phyloP scores from a whole-genome alignment of 768 basidiomycete genomes.

The Dioszegia aurantiaca region DNA sequence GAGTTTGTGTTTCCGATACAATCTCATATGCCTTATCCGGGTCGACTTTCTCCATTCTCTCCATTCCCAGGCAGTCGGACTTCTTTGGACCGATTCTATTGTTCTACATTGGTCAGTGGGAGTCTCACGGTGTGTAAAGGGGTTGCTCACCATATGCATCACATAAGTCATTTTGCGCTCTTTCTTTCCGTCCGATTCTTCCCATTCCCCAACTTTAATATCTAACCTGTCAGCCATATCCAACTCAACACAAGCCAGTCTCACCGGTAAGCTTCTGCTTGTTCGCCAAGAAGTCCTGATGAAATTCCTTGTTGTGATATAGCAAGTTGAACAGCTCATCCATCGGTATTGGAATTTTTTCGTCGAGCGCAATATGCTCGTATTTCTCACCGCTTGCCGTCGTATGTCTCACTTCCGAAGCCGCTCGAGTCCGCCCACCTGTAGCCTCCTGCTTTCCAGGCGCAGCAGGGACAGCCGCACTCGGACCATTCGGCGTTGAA shows the following conservation, averaged over 20 bases:
- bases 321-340: conserved; percentile 27
- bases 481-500: too few species aligned
- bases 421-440: background rate
- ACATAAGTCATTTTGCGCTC: conserved; percentile 26
- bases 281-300: conserved; percentile 20
- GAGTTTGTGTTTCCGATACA: conserved; percentile 28
- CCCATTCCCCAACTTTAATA: conserved; percentile 23
- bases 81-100: conserved; percentile 30
- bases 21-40: conserved; percentile 29
- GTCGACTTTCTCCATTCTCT: conserved; percentile 20
- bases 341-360: conserved; percentile 24
- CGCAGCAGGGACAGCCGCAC: background rate
- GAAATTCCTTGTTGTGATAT: conserved; percentile 29
- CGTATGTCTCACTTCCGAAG: conserved; percentile 13
- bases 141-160: conserved; percentile 30
- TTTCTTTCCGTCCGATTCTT: conserved; percentile 16
- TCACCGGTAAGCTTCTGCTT: conserved; percentile 32
- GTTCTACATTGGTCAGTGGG: conserved; percentile 21
- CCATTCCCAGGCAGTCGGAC: conserved; percentile 26
- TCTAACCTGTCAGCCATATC: conserved; percentile 14
- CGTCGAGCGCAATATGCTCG: conserved; percentile 27
- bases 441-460: background rate
- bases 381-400: conserved; percentile 18
- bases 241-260: conserved; percentile 6
- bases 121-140: background rate